These are phyloP conservation scores for Thraustochytrium sp. DNA, from an alignment of 352 stramenopile genomes.

Conservation along the genomic window DNA sequence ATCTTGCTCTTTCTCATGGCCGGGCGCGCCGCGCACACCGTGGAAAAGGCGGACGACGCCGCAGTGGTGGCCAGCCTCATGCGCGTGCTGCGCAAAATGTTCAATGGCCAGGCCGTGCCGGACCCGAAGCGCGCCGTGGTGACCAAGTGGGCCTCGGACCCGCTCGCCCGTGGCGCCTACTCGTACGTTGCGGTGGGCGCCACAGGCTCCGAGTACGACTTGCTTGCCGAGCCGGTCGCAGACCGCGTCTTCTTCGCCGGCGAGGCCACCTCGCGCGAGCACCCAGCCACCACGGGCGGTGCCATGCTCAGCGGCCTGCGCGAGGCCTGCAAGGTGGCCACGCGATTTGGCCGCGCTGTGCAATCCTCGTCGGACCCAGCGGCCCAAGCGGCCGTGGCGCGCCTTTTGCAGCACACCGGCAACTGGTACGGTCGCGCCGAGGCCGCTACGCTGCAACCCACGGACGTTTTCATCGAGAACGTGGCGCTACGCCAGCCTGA, in stretches of 20 bases:
- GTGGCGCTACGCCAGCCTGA: no score
- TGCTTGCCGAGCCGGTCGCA: slow-evolving; percentile 53
- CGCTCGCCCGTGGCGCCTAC: slow-evolving; percentile 59
- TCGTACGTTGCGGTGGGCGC: slow-evolving; percentile 63
- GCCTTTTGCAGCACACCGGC: background rate
- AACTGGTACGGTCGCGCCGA: slow-evolving; percentile 7
- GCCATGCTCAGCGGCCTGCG: slow-evolving; percentile 60
- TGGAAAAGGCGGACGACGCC: slow-evolving; percentile 56
- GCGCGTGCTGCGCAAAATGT: slow-evolving; percentile 56
- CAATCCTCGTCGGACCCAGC: background rate
- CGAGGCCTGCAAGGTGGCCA: slow-evolving; percentile 44
- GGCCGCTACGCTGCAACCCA: background rate
- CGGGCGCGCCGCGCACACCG: slow-evolving; percentile 52
- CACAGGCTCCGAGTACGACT: slow-evolving; percentile 59
- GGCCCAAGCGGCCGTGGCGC: background rate
- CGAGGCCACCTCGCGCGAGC: slow-evolving; percentile 64
- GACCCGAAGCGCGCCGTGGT: slow-evolving; percentile 57
- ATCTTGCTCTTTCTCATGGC: slow-evolving; percentile 62
- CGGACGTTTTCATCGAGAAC: slow-evolving; percentile 7
- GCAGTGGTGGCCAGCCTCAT: slow-evolving; percentile 56
- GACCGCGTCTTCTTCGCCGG: slow-evolving; percentile 61
- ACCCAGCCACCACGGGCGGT: slow-evolving; percentile 62
- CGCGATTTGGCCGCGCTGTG: background rate
- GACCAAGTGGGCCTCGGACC: slow-evolving; percentile 63
- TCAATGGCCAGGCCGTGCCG: slow-evolving; percentile 51